phyloP scores from a whole-genome alignment of 192 early-diverging fungal genomes.

The Mortierella antarctica region DNA sequence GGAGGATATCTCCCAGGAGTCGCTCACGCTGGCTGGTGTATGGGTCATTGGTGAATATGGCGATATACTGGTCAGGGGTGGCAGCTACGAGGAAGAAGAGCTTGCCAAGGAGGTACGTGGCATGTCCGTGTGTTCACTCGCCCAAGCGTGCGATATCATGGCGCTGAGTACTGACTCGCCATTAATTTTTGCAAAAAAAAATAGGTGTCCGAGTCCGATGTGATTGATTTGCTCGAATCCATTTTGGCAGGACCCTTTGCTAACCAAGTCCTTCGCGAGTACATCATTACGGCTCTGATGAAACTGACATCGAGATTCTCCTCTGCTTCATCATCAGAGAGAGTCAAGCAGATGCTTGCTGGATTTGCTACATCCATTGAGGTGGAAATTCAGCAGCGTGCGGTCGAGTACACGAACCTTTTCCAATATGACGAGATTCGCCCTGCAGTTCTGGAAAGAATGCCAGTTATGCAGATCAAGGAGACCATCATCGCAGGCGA shows the following conservation, averaged over 20 bases:
- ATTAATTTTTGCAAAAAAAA: neutral
- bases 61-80: constrained; percentile 83
- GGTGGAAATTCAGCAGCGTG: constrained; percentile 94
- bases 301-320: constrained; percentile 90
- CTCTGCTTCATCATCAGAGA: constrained; percentile 51
- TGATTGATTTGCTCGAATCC: constrained; percentile 77
- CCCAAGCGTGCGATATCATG: neutral
- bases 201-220: constrained; percentile 75
- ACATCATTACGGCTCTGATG: constrained; percentile 87
- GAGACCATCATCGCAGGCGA: constrained; percentile 54
- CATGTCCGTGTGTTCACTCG: neutral
- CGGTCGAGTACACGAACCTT: constrained; percentile 89
- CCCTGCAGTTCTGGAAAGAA: constrained; percentile 88
- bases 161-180: neutral
- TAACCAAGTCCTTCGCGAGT: constrained; percentile 81
- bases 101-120: constrained; percentile 59
- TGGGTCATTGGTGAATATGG: constrained; percentile 99
- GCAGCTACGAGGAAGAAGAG: constrained; percentile 78
- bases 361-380: constrained; percentile 78
- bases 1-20: constrained; percentile 83
- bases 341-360: constrained; percentile 70
- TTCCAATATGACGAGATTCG: constrained; percentile 80
- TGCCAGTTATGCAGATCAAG: constrained; percentile 86
- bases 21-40: constrained; percentile 86
- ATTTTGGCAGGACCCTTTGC: constrained; percentile 87